Evolutionary conservation across 2,329 filamentous ascomycete species (phyloP).

Genomic region (Fusarium pseudonygamai): DNA sequence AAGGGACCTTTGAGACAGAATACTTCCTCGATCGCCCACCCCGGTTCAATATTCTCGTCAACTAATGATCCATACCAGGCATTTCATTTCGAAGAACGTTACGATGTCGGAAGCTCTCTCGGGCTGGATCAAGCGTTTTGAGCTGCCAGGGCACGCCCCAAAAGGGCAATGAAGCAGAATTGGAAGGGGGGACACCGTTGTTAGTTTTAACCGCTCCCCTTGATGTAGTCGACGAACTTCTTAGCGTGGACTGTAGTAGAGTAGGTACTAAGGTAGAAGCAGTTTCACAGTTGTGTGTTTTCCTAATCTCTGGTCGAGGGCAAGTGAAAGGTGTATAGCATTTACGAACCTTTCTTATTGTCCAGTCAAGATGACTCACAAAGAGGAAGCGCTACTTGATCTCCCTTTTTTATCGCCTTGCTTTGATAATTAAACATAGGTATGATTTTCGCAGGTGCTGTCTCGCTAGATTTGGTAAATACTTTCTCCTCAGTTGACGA

Average conservation of each 20-base stretch:
- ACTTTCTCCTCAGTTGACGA: background rate
- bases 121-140: background rate
- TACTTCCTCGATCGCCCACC: background rate
- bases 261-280: background rate
- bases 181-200: constrained; percentile 2
- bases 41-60: background rate
- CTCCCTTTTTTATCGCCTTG: background rate
- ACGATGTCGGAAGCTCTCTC: background rate
- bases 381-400: background rate
- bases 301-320: background rate
- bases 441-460: background rate
- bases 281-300: background rate
- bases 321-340: background rate
- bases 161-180: constrained; percentile 29
- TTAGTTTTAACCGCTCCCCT: background rate
- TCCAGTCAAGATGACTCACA: background rate
- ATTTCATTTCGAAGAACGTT: background rate
- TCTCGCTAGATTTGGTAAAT: background rate
- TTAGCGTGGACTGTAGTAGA: background rate
- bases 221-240: background rate
- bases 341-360: background rate
- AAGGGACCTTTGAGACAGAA: constrained; percentile 1
- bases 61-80: background rate
- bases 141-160: background rate
- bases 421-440: background rate